Evolutionary conservation across 2,329 filamentous ascomycete genomes (phyloP).

Genomic region (Tolypocladium cylindrosporum): DNA sequence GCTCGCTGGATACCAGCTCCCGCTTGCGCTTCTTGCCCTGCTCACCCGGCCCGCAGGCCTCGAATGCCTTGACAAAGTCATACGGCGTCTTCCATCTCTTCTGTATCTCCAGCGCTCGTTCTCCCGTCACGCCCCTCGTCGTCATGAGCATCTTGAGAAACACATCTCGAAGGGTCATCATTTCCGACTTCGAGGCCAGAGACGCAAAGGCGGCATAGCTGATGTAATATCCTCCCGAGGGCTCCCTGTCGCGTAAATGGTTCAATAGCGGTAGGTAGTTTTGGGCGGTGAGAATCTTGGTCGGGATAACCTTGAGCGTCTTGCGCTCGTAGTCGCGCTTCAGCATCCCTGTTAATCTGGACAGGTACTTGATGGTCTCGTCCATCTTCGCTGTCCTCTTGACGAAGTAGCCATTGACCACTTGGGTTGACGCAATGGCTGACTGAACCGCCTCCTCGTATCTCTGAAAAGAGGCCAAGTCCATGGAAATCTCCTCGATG

Average conservation of each 20-base stretch:
- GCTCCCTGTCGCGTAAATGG: conserved; percentile 44
- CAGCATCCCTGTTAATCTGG: conserved; percentile 59
- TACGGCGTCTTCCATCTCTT: conserved; percentile 66
- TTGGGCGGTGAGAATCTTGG: conserved; percentile 46
- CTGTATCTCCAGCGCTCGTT: conserved; percentile 73
- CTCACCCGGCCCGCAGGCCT: conserved; percentile 38
- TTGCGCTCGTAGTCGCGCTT: conserved; percentile 53
- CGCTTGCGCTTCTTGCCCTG: conserved; percentile 45
- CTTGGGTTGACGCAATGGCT: conserved; percentile 66
- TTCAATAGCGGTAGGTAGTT: conserved; percentile 57
- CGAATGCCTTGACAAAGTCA: conserved; percentile 61
- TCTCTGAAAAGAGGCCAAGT: conserved; percentile 39
- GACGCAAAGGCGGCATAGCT: conserved; percentile 64
- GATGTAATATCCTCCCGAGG: conserved; percentile 45
- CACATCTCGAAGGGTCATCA: conserved; percentile 62
- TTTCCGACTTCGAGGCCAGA: conserved; percentile 65
- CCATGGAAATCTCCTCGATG: conserved; percentile 61
- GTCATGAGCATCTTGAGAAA: conserved; percentile 85
- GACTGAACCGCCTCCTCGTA: conserved; percentile 61
- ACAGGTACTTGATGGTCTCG: conserved; percentile 67
- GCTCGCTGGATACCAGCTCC: conserved; percentile 47
- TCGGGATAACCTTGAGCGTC: conserved; percentile 55
- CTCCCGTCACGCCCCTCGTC: conserved; percentile 61
- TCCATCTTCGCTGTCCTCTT: conserved; percentile 68
- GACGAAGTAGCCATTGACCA: conserved; percentile 70